These are phyloP conservation scores for Phytophthora citrophthora DNA, from an alignment of 352 stramenopile species.

Conservation along the genomic window DNA sequence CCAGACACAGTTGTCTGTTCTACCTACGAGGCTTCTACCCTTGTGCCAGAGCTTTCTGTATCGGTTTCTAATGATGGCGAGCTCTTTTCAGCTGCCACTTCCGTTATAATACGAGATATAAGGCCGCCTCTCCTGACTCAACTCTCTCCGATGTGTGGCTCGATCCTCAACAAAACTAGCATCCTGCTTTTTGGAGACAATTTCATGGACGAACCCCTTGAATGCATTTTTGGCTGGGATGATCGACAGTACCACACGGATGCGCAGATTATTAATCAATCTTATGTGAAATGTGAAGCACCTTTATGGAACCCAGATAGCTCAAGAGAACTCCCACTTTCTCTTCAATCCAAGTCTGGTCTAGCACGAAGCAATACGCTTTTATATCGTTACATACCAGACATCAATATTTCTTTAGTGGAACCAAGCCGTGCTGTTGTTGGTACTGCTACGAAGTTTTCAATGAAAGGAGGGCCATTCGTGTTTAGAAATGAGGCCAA, in stretches of 20 bases:
- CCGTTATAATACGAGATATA: conserved; percentile 1
- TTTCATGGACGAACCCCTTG: conserved; percentile 16
- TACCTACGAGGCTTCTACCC: neutral
- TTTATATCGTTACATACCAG: conserved; percentile 42
- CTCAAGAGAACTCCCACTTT: conserved; percentile 37
- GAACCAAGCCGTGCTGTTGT: conserved; percentile 27
- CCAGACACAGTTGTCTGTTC: conserved; percentile 21
- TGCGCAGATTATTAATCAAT: conserved; percentile 31
- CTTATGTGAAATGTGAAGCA: conserved; percentile 35
- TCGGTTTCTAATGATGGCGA: conserved; percentile 45
- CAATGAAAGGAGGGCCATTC: conserved; percentile 35
- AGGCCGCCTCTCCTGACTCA: conserved; percentile 14
- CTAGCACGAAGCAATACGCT: conserved; percentile 43
- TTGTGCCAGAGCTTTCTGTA: conserved; percentile 23
- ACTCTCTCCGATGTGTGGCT: conserved; percentile 39
- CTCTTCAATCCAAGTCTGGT: conserved; percentile 24
- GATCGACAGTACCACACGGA: conserved; percentile 7
- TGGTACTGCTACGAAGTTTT: conserved; percentile 14
- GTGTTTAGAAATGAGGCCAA: conserved; percentile 15
- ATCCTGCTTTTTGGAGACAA: conserved; percentile 29
- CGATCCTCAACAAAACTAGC: conserved; percentile 10
- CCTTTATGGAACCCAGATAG: conserved; percentile 22
- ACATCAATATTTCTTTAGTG: conserved; percentile 26
- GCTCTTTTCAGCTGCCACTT: conserved; percentile 29
- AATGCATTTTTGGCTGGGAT: conserved; percentile 55